Percentiles rank a stretch among this genome's conserved stretches.
phyloP scores from a whole-genome alignment of 164 flowering plant genomes.

The Buxus sempervirens region DNA sequence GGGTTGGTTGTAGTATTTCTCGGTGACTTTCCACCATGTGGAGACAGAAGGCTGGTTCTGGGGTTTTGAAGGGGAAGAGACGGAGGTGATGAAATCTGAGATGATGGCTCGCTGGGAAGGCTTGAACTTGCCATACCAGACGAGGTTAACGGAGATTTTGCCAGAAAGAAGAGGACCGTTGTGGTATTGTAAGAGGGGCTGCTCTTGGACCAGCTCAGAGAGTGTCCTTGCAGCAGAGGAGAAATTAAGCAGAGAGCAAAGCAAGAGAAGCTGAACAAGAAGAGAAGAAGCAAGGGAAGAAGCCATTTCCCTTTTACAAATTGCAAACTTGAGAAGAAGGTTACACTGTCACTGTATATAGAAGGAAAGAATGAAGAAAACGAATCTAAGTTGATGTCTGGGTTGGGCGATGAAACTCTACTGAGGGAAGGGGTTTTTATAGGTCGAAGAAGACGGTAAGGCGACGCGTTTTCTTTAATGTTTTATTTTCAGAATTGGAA shows the following conservation, averaged over 20 bases:
- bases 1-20: conserved; percentile 41
- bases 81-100: conserved; percentile 54
- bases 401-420: no score
- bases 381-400: no score
- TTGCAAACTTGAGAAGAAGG: no score
- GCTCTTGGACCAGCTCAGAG: conserved; percentile 20
- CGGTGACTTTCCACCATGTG: conserved; percentile 60
- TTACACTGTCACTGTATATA: no score
- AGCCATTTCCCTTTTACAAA: not conserved
- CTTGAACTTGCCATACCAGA: conserved; percentile 73
- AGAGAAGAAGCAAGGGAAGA: conserved; percentile 12
- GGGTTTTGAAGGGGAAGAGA: conserved; percentile 21
- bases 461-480: not conserved
- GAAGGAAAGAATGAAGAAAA: no score
- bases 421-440: no score
- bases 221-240: conserved; percentile 26
- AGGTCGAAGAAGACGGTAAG: not conserved
- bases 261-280: conserved; percentile 12
- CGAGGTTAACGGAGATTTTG: conserved; percentile 48
- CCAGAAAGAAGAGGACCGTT: conserved; percentile 66
- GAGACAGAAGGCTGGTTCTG: conserved; percentile 43
- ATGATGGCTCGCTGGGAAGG: conserved; percentile 60
- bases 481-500: no score
- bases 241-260: conserved; percentile 21
- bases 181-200: conserved; percentile 51